A percentile compares a stretch with the other conserved stretches of the same genome.
These are phyloP conservation scores for Kalanchoe fedtschenkoi DNA, from an alignment of 164 flowering plant genomes.

Conservation along the genomic window DNA sequence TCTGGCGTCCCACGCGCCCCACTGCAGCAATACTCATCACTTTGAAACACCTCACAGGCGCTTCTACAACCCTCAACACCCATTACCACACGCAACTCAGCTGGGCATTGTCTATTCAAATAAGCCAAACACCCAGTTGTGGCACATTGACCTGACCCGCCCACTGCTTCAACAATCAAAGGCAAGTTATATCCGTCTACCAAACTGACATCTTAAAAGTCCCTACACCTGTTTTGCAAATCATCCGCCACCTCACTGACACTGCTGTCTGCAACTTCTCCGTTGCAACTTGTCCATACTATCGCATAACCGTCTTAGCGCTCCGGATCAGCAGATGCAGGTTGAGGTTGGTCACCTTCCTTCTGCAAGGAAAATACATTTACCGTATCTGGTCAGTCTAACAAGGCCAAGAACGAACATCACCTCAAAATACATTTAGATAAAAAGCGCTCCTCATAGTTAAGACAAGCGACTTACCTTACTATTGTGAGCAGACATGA, in stretches of 20 bases:
- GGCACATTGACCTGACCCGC: constrained; percentile 43
- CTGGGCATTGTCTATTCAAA: constrained; percentile 45
- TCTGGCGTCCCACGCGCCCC: constrained; percentile 42
- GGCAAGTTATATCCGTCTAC: constrained; percentile 79
- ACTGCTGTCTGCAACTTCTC: not conserved
- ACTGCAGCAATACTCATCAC: constrained; percentile 56
- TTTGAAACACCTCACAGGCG: constrained; percentile 64
- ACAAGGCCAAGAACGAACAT: not conserved
- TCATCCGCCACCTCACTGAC: not conserved
- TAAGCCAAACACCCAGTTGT: constrained; percentile 47
- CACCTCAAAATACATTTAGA: not conserved
- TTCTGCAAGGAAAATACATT: not conserved
- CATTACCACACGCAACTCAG: constrained; percentile 32
- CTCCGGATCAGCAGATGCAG: not conserved
- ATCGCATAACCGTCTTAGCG: not conserved
- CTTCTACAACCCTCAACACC: constrained; percentile 58
- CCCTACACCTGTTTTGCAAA: too few species aligned
- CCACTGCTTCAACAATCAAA: constrained; percentile 33
- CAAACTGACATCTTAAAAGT: constrained; percentile 71
- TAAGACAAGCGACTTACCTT: not conserved
- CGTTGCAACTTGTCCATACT: not conserved
- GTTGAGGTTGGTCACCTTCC: not conserved
- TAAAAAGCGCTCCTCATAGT: not conserved
- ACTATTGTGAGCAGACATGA: constrained; percentile 22
- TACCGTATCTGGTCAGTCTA: not conserved